These are phyloP conservation scores for Amaranthus cruentus DNA, from an alignment of 148 eudicot genomes.

Conservation along the genomic window DNA sequence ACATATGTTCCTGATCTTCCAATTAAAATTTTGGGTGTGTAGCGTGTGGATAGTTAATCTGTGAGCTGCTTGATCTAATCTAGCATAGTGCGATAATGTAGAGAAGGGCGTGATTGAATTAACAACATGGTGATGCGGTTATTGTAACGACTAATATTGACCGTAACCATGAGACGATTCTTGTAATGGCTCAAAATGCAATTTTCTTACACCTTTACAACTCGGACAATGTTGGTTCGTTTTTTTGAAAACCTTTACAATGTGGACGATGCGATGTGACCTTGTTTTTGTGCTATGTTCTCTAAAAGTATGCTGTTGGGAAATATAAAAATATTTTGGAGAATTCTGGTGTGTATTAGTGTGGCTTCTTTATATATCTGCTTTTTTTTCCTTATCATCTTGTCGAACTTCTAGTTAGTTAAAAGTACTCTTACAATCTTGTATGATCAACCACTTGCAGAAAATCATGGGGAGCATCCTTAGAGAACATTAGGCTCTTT, in stretches of 20 bases:
- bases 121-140: neutral
- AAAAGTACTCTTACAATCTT: too few species aligned
- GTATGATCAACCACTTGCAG: too few species aligned
- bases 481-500: too few species aligned
- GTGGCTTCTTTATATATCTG: neutral
- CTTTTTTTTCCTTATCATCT: neutral
- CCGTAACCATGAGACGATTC: too few species aligned
- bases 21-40: neutral
- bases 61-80: neutral
- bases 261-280: too few species aligned
- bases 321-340: neutral
- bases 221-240: too few species aligned
- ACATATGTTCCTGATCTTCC: neutral
- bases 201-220: too few species aligned
- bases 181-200: too few species aligned
- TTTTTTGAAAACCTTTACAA: too few species aligned
- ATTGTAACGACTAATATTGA: too few species aligned
- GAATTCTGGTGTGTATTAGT: neutral
- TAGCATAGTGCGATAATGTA: neutral
- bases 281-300: too few species aligned
- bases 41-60: neutral
- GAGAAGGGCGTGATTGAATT: neutral
- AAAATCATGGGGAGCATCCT: too few species aligned
- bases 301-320: neutral
- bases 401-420: neutral